Conservation (phyloP, 208 protist genomes). For the Leishmania gerbilli region DNA sequence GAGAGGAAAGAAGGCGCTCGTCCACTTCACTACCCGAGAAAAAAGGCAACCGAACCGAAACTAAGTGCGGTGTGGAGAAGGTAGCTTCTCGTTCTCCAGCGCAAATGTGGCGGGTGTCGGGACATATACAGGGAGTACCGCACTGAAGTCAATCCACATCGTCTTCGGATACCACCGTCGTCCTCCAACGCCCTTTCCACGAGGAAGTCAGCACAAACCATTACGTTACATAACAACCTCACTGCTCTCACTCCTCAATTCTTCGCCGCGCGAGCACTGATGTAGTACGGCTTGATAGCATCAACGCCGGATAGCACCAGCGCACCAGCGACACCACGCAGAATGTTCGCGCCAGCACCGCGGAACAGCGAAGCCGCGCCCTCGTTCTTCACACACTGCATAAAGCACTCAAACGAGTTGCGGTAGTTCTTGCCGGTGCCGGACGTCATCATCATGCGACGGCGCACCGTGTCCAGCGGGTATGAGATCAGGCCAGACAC, state of each 20-base stretch:
- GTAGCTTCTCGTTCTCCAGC: background rate
- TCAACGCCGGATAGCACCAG: conserved; percentile 82
- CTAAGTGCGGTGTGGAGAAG: background rate
- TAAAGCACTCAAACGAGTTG: conserved; percentile 72
- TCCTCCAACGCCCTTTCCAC: background rate
- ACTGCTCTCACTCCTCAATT: conserved; percentile 14
- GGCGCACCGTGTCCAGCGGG: conserved; percentile 97
- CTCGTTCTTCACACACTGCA: conserved; percentile 64
- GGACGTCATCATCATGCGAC: conserved; percentile 96
- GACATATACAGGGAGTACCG: background rate
- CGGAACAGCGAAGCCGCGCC: conserved; percentile 57
- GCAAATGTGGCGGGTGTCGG: background rate
- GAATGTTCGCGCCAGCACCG: conserved; percentile 76
- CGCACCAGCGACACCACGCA: conserved; percentile 79
- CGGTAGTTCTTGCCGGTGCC: conserved; percentile 71
- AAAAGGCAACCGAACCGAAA: background rate
- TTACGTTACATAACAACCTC: conserved; percentile 2
- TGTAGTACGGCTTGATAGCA: conserved; percentile 84
- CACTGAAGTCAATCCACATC: background rate
- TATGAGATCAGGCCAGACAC: conserved; percentile 88
- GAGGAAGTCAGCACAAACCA: background rate
- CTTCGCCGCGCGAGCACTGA: conserved; percentile 49
- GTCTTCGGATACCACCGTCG: background rate
- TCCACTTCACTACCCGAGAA: background rate
- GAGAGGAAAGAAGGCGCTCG: background rate